Evolutionary conservation across 2,329 filamentous ascomycete species (phyloP).

Genomic region (Colletotrichum higginsianum): DNA sequence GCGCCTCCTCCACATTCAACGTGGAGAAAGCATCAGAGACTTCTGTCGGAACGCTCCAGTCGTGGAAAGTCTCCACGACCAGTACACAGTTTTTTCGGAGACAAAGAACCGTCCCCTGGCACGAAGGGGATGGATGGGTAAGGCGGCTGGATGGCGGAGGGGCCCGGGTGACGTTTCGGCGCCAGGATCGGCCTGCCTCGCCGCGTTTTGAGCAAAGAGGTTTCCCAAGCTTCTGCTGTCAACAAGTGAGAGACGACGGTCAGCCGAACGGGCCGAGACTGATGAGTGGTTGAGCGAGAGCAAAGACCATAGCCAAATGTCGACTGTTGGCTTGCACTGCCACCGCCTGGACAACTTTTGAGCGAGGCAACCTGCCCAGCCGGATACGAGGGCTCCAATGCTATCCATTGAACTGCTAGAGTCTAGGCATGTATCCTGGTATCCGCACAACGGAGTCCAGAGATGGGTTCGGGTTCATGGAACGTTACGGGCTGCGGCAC

Average conservation of each 20-base stretch:
- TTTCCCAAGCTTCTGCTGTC: slow-evolving; percentile 10
- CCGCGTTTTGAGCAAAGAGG: slow-evolving; percentile 23
- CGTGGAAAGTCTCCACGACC: slow-evolving; percentile 1
- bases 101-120: slow-evolving; percentile 12
- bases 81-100: neutral
- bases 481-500: slow-evolving; percentile 26
- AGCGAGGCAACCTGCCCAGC: slow-evolving; percentile 28
- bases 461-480: slow-evolving; percentile 16
- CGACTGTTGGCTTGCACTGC: slow-evolving; percentile 23
- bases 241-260: neutral
- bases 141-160: slow-evolving; percentile 40
- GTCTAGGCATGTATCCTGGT: too few relatives aligned
- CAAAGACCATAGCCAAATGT: slow-evolving; percentile 36
- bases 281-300: slow-evolving; percentile 14
- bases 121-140: slow-evolving; percentile 43
- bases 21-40: slow-evolving; percentile 10
- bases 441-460: neutral
- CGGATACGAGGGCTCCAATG: slow-evolving; percentile 32
- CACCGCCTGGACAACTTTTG: slow-evolving; percentile 29
- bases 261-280: slow-evolving; percentile 10
- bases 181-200: slow-evolving; percentile 25
- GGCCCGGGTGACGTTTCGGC: slow-evolving; percentile 33
- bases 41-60: neutral
- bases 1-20: slow-evolving; percentile 23
- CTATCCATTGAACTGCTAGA: neutral